These are phyloP conservation scores for Aspergillus sp. DNA, from an alignment of 2,329 filamentous ascomycete species.

Conservation along the genomic window DNA sequence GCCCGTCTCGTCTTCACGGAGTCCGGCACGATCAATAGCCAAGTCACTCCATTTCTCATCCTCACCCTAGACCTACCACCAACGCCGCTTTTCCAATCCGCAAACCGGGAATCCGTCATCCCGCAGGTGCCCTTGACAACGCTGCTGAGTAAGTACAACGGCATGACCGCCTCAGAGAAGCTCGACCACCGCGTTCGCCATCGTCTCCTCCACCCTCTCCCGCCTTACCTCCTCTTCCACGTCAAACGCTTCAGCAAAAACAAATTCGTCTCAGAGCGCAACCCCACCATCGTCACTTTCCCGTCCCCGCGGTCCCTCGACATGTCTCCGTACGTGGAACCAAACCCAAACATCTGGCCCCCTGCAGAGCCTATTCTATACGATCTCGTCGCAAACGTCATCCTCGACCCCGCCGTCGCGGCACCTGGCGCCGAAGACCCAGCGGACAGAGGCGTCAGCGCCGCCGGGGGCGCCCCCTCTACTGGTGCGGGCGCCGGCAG, in stretches of 20 bases:
- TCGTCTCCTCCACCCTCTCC: conserved; percentile 78
- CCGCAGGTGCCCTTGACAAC: conserved; percentile 64
- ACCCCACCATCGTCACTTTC: conserved; percentile 97
- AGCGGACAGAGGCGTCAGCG: conserved; percentile 28
- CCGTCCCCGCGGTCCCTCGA: conserved; percentile 74
- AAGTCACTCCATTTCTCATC: conserved; percentile 74
- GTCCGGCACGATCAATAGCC: conserved; percentile 67
- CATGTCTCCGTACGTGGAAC: conserved; percentile 83
- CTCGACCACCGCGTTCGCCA: conserved; percentile 82
- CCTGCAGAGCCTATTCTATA: conserved; percentile 82
- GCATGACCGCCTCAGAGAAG: conserved; percentile 75
- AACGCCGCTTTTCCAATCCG: conserved; percentile 90
- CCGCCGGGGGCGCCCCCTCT: conserved; percentile 30
- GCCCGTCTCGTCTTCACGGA: conserved; percentile 91
- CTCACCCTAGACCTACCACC: conserved; percentile 87
- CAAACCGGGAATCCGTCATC: conserved; percentile 90
- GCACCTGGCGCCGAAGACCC: conserved; percentile 56
- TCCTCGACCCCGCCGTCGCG: conserved; percentile 39
- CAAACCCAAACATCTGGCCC: conserved; percentile 61
- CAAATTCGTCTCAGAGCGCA: conserved; percentile 92
- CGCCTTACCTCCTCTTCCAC: conserved; percentile 85
- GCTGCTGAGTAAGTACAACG: conserved; percentile 88
- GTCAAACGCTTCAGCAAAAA: conserved; percentile 95
- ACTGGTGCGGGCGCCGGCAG: conserved; percentile 72
- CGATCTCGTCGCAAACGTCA: conserved; percentile 92